A percentile compares a stretch with the other conserved stretches of the same genome.
phyloP scores from a whole-genome alignment of 2,329 filamentous ascomycete genomes.

The Cadophora malorum region DNA sequence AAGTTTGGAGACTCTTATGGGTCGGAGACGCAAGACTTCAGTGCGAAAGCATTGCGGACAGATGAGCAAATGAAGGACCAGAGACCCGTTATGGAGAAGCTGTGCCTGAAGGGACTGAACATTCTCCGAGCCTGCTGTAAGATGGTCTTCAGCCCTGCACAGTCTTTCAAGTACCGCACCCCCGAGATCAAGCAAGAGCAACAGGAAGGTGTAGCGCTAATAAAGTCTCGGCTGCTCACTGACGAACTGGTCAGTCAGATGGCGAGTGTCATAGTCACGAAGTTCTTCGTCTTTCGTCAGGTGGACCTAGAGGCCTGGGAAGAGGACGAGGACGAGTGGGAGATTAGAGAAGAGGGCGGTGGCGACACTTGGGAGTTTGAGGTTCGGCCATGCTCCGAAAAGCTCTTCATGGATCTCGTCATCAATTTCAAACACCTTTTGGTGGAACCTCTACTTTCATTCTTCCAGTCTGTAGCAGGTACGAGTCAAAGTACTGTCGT shows the following conservation, averaged over 20 bases:
- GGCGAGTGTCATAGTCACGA: conserved; percentile 83
- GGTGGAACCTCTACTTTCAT: conserved; percentile 77
- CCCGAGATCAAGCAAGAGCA: conserved; percentile 79
- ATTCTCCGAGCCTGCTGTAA: conserved; percentile 82
- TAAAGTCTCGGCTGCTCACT: conserved; percentile 78
- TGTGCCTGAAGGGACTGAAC: conserved; percentile 83
- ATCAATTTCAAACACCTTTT: conserved; percentile 87
- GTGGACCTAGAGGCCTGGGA: conserved; percentile 91
- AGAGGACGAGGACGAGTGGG: conserved; percentile 95
- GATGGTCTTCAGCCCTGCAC: conserved; percentile 81
- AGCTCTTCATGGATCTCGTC: conserved; percentile 89
- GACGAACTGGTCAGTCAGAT: conserved; percentile 79
- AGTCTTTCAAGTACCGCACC: conserved; percentile 84
- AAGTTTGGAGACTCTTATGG: conserved; percentile 78
- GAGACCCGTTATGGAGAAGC: conserved; percentile 73
- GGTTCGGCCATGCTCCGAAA: conserved; percentile 90
- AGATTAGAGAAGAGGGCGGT: conserved; percentile 84
- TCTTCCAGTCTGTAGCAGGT: conserved; percentile 80
- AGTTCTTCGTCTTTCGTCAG: conserved; percentile 86
- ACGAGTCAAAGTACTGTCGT: conserved; percentile 69
- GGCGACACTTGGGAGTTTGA: conserved; percentile 91
- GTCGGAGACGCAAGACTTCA: conserved; percentile 47
- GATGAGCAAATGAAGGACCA: conserved; percentile 57
- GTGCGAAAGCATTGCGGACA: conserved; percentile 53
- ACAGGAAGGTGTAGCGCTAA: conserved; percentile 67